Evolutionary conservation across 331 rosid genomes (phyloP), one percentile per base, ranked within the genome.

Genomic region (Quercus lobata): DNA sequence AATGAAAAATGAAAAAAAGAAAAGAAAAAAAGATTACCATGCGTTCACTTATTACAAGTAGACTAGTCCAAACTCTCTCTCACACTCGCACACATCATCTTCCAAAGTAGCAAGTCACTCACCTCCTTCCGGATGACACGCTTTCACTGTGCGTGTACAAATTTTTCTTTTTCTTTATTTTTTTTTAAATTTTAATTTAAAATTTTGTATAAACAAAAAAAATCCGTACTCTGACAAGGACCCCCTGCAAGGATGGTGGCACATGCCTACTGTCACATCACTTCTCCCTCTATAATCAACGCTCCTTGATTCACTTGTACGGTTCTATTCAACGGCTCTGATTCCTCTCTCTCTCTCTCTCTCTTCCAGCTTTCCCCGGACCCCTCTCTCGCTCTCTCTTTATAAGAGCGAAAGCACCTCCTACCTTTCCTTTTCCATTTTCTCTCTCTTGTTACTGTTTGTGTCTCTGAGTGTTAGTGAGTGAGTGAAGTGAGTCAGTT

Each of bases 171-270:
- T 19, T 27, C 27, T 15, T 63, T 69, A 76, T 57, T 66, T 77
- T 66, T 77, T 71, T 63, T 58, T 71, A 82, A 79, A 89, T 27
- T 37, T 41, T 0, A 8, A 41, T 41, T 41, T 41, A 0, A 0
- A 41, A 9, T 9, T 41, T 41, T 9, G 49, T 41, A 41, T 41
- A 41, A 41, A 41, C 49, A 49, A 49, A 12, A 49, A 49, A 49
- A 80, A 81, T 86, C 89, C 94, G 94, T 91, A 93, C 94, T 79
- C 90, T 89, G 97, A 87, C 97, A 87, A 84, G 90, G 93, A 89
- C 97, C 97, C 84, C 83, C 89, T 83, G 92, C 27, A 81, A 76
- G 97, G 85, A 86, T 89, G 94, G 97, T 85, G 91, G 91, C 93
- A 88, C 97, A 91, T 89, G 94, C 89, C 75, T 84, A 53, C 86